Evolutionary conservation across 2,329 filamentous ascomycete genomes (phyloP).

Genomic region (Tolypocladium pustulatum): DNA sequence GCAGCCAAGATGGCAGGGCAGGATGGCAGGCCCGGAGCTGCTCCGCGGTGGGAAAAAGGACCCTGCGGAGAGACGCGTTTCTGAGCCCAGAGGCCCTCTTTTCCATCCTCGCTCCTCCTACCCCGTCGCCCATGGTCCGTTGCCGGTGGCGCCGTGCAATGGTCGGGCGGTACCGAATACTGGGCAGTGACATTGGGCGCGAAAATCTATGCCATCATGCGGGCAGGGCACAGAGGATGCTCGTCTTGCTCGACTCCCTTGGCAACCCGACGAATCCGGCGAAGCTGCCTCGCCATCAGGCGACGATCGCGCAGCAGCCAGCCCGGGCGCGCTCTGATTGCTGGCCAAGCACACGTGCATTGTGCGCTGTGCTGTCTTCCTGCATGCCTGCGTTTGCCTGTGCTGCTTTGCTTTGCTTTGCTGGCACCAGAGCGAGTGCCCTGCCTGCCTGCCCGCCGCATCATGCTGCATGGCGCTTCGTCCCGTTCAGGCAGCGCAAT

Average conservation of each 20-base stretch:
- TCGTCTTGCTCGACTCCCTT: not conserved
- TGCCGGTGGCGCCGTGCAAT: not conserved
- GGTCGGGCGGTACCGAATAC: not conserved
- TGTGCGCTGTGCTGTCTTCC: not conserved
- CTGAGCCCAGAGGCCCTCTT: not conserved
- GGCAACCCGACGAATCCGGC: not conserved
- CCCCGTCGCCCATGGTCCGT: not conserved
- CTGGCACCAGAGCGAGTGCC: constrained; percentile 7
- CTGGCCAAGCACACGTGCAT: not conserved
- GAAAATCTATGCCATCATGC: not conserved
- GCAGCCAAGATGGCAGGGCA: not conserved
- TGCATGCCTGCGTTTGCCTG: no score
- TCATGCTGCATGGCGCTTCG: not conserved
- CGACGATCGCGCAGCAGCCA: not conserved
- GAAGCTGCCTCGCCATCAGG: not conserved
- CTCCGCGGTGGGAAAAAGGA: not conserved
- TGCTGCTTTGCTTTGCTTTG: constrained; percentile 5
- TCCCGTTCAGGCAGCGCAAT: not conserved
- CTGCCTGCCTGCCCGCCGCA: no score
- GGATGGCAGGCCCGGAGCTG: not conserved
- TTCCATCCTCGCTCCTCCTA: not conserved
- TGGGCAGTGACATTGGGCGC: not conserved
- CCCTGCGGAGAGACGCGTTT: not conserved
- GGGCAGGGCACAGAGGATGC: not conserved
- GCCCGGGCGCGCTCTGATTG: not conserved